phyloP scores from a whole-genome alignment of 495 filamentous ascomycete species.

The Penicillium pulvis region DNA sequence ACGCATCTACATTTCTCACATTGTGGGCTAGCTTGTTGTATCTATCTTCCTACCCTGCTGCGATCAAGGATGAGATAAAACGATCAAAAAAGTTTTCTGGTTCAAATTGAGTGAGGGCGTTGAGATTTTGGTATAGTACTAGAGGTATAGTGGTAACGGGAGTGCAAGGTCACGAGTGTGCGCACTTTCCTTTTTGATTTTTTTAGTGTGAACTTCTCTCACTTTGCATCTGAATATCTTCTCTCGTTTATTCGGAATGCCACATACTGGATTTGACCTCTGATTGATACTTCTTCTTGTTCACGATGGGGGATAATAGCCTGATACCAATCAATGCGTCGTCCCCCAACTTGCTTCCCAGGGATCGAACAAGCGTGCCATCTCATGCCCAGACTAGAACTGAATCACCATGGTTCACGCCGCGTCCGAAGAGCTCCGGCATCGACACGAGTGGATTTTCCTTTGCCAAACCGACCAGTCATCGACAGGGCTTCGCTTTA shows the following conservation, averaged over 20 bases:
- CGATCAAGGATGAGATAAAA: too few relatives aligned
- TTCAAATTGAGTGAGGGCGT: too few relatives aligned
- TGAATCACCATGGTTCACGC: slow-evolving; percentile 26
- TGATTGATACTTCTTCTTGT: background rate
- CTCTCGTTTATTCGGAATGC: background rate
- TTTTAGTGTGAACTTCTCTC: background rate
- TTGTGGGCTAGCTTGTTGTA: too few relatives aligned
- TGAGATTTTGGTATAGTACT: too few relatives aligned
- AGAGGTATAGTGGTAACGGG: too few relatives aligned
- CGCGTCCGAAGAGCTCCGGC: slow-evolving; percentile 33
- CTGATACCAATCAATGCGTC: background rate
- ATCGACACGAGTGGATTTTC: slow-evolving; percentile 39
- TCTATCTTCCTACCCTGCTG: too few relatives aligned
- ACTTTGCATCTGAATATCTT: background rate
- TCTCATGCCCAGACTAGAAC: background rate
- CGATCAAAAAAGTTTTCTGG: too few relatives aligned
- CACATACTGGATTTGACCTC: too few relatives aligned
- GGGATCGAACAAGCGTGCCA: background rate
- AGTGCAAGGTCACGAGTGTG: too few relatives aligned
- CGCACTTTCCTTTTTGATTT: too few relatives aligned
- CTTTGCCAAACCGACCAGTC: slow-evolving; percentile 35
- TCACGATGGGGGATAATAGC: background rate
- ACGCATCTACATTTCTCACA: too few relatives aligned
- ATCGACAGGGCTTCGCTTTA: slow-evolving; percentile 29
- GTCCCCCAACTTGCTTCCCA: background rate